Conservation (phyloP, 1,284 basidiomycete species). For the Fomitopsis palustris region DNA sequence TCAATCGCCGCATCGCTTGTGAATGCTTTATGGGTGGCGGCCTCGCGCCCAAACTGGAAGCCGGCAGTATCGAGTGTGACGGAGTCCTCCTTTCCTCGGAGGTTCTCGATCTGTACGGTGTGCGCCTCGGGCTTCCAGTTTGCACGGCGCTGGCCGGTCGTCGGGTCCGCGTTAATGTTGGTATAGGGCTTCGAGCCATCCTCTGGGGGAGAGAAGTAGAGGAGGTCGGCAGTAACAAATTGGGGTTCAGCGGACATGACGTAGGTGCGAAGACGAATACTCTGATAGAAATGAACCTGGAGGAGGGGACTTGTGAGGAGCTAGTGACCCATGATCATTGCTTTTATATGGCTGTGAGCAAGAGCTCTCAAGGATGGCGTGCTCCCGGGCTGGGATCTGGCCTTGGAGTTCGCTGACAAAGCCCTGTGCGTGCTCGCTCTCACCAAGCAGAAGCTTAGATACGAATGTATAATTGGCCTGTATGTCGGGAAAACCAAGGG, state of each 20-base stretch:
- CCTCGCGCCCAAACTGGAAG: constrained; percentile 45
- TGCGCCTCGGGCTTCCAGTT: constrained; percentile 22
- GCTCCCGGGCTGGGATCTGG: not conserved
- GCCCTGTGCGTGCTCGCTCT: not conserved
- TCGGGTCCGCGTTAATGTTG: constrained; percentile 24
- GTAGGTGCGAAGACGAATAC: not conserved
- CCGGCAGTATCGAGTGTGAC: constrained; percentile 52
- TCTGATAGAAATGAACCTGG: not conserved
- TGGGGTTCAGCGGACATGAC: constrained; percentile 13
- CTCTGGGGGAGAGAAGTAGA: constrained; percentile 29
- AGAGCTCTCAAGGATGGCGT: constrained; percentile 4
- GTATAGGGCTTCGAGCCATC: constrained; percentile 31
- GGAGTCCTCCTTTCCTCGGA: constrained; percentile 48
- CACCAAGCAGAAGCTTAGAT: not conserved
- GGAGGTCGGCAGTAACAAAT: constrained; percentile 22
- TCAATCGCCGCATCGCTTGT: constrained; percentile 45
- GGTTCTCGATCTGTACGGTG: constrained; percentile 46
- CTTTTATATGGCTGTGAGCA: constrained; percentile 4
- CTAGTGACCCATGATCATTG: not conserved
- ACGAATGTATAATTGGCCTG: not conserved
- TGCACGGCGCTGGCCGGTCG: constrained; percentile 15
- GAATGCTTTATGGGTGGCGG: constrained; percentile 43
- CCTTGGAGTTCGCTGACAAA: constrained; percentile 1
- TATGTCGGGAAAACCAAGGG: not conserved
- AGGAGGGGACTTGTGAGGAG: not conserved